Conservation (phyloP, 2,329 filamentous ascomycete species). For the Diaporthe sp. region DNA sequence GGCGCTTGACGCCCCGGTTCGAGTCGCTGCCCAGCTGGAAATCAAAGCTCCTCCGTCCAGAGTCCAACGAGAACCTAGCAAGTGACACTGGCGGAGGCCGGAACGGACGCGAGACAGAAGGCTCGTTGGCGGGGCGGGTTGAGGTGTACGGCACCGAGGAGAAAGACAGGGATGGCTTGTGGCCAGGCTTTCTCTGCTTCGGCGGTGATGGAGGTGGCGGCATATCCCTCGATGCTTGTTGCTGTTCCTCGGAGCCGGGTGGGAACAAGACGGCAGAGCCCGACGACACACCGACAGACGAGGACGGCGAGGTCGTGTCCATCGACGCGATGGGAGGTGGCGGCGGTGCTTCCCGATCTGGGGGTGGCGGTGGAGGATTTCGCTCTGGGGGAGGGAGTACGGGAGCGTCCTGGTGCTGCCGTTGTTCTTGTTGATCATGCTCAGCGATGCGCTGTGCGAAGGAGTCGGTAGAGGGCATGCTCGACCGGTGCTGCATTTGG, state of each 20-base stretch:
- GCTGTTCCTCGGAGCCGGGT: not conserved
- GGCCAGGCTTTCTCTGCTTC: slow-evolving; percentile 32
- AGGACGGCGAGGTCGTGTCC: slow-evolving; percentile 23
- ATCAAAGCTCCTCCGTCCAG: slow-evolving; percentile 34
- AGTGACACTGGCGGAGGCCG: slow-evolving; percentile 34
- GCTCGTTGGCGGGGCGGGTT: slow-evolving; percentile 4
- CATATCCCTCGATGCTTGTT: slow-evolving; percentile 27
- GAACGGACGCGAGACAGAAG: slow-evolving; percentile 12
- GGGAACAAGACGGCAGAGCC: slow-evolving; percentile 25
- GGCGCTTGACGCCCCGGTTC: slow-evolving; percentile 51
- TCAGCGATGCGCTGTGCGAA: slow-evolving; percentile 36
- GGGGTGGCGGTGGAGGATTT: slow-evolving; percentile 36
- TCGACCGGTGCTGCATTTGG: slow-evolving; percentile 15
- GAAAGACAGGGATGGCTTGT: slow-evolving; percentile 33
- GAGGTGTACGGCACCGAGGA: slow-evolving; percentile 34
- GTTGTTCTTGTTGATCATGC: slow-evolving; percentile 2
- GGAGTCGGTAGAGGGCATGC: slow-evolving; percentile 14
- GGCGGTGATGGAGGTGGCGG: slow-evolving; percentile 31
- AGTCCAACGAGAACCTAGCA: slow-evolving; percentile 37
- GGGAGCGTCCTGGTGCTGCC: not conserved
- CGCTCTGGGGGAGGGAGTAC: slow-evolving; percentile 37
- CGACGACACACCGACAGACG: not conserved
- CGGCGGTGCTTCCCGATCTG: slow-evolving; percentile 35
- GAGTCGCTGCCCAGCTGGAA: slow-evolving; percentile 30
- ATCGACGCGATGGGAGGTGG: slow-evolving; percentile 37